phyloP scores from a whole-genome alignment of 2,329 filamentous ascomycete genomes.

The Acrodontium crateriforme region DNA sequence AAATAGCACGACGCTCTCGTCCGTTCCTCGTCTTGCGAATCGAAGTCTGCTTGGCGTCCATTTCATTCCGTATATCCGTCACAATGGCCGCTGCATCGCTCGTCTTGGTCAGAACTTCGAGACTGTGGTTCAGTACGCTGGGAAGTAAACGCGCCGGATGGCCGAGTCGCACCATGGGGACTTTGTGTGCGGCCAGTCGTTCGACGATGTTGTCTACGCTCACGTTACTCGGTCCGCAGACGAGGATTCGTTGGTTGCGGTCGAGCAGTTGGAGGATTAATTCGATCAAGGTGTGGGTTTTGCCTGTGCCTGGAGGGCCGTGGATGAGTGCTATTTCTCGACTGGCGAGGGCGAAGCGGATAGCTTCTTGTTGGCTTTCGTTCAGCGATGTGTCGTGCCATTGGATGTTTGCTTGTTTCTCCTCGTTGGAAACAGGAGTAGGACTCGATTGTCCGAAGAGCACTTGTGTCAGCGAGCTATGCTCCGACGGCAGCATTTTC shows the following conservation, averaged over 20 bases:
- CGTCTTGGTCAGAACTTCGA: constrained; percentile 80
- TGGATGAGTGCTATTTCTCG: constrained; percentile 81
- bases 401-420: constrained; percentile 31
- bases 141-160: constrained; percentile 85
- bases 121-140: constrained; percentile 73
- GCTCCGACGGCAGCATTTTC: constrained; percentile 41
- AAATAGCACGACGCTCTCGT: constrained; percentile 66
- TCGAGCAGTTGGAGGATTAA: constrained; percentile 81
- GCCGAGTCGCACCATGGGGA: constrained; percentile 78
- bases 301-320: constrained; percentile 88
- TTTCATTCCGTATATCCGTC: constrained; percentile 77
- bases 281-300: constrained; percentile 92
- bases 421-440: constrained; percentile 30
- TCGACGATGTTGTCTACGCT: constrained; percentile 98
- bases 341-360: constrained; percentile 70
- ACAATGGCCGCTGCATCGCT: constrained; percentile 85
- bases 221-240: constrained; percentile 95
- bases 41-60: constrained; percentile 80
- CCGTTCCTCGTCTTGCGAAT: constrained; percentile 77
- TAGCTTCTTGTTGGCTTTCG: constrained; percentile 48
- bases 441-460: constrained; percentile 46
- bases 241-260: constrained; percentile 59
- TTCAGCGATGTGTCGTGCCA: constrained; percentile 46
- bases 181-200: constrained; percentile 67
- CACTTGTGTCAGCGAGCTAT: constrained; percentile 45